Base-by-base conservation (phyloP, 257 asterid genomes). In the Catharanthus roseus region DNA sequence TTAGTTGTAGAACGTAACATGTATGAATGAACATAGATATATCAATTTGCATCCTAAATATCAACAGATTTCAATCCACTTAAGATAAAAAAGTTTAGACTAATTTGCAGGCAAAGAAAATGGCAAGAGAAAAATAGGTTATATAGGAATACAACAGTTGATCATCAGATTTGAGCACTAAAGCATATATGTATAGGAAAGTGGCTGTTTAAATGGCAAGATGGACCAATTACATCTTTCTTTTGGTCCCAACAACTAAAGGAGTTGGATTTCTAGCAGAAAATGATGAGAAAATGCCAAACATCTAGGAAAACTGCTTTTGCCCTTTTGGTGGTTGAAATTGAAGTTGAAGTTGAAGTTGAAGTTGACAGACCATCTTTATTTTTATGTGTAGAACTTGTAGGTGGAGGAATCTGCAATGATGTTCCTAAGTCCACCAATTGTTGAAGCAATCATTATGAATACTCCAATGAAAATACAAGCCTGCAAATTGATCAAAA, bases 351-450 rank as follows among this genome's bases (percentile, higher is more conserved):
- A n/a, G n/a, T 38, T 38, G 28, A 38, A 15, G 67, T 41, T 64
- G 68, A 70, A 50, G 12, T 64, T 8, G 68, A 36, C 60, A 15
- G 28, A 51, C 47, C 50, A 47, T 53, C 13, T 42, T 19, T 39
- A 10, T 54, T 75, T 86, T 42, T 68, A 92, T 10, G 92, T 74
- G 75, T 92, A 90, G 81, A 90, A 92, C 62, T 85, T 84, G 77
- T 92, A 92, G 62, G 83, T 73, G 21, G 96, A 90, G 55, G 96
- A 82, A 82, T 90, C 98, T 9, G 85, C 81, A 51, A 85, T 68
- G 28, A 92, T 92, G 70, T 90, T 90, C 74, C 97, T 69, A 29
- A 92, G 80, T 31, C 98, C 97, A 18, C 98, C 98, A 26, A 92
- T 60, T 11, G 95, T 90, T 41, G 98, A 92, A 53, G 96, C 91